phyloP scores from a whole-genome alignment of 2,329 filamentous ascomycete genomes.

The Clonostachys solani region DNA sequence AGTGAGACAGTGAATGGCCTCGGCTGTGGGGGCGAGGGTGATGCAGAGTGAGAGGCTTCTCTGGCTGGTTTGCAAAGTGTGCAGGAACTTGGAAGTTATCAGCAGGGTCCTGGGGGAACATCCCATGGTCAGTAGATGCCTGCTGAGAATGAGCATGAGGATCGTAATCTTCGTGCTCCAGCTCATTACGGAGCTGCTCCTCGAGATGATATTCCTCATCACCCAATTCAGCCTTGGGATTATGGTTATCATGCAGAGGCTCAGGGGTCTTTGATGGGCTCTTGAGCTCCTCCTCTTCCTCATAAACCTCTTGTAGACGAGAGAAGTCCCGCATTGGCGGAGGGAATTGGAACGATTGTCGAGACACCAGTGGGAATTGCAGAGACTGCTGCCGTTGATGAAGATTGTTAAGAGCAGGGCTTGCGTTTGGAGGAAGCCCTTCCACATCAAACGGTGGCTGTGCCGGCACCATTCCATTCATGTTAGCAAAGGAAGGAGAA shows the following conservation, averaged over 20 bases:
- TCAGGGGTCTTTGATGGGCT: slow-evolving; percentile 52
- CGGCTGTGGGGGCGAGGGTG: slow-evolving; percentile 72
- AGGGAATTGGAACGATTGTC: slow-evolving; percentile 50
- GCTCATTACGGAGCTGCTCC: slow-evolving; percentile 71
- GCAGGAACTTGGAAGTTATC: slow-evolving; percentile 42
- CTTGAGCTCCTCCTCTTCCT: slow-evolving; percentile 65
- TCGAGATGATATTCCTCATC: slow-evolving; percentile 83
- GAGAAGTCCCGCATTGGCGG: slow-evolving; percentile 53
- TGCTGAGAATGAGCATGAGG: slow-evolving; percentile 29
- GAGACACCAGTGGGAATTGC: slow-evolving; percentile 52
- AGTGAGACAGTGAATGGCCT: slow-evolving; percentile 69
- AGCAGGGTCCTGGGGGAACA: slow-evolving; percentile 28
- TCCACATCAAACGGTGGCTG: slow-evolving; percentile 59
- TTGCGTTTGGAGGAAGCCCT: slow-evolving; percentile 33
- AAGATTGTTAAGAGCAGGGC: slow-evolving; percentile 30
- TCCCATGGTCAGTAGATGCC: slow-evolving; percentile 5
- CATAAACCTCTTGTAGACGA: slow-evolving; percentile 67
- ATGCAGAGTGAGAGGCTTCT: slow-evolving; percentile 56
- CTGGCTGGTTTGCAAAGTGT: slow-evolving; percentile 48
- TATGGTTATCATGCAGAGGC: slow-evolving; percentile 32
- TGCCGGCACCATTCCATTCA: slow-evolving; percentile 57
- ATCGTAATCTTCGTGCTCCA: slow-evolving; percentile 75
- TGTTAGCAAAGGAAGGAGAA: slow-evolving; percentile 57
- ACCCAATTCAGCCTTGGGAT: slow-evolving; percentile 70
- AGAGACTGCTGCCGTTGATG: slow-evolving; percentile 57